These are phyloP conservation scores for Teunomyces panamensis DNA, from an alignment of 805 yeast genomes.

Conservation along the genomic window DNA sequence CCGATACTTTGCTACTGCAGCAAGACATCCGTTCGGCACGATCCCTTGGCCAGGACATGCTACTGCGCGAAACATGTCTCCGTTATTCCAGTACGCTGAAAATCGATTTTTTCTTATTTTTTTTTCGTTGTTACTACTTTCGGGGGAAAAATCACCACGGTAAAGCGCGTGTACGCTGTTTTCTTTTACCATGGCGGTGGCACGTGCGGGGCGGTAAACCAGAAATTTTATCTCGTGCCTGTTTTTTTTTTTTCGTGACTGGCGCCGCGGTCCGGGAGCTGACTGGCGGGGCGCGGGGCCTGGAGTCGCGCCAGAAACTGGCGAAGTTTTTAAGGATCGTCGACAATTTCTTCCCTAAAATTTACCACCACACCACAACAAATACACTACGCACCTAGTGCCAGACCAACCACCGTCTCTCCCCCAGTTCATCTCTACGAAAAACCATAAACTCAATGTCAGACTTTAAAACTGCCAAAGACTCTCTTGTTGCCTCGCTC, in stretches of 20 bases:
- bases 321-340: background rate
- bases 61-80: constrained; percentile 16
- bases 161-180: background rate
- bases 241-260: no score
- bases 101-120: background rate
- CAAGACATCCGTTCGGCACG: constrained; percentile 18
- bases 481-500: constrained; percentile 65
- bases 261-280: no score
- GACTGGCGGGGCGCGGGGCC: background rate
- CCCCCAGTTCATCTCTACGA: background rate
- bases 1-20: constrained; percentile 14
- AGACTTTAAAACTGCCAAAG: constrained; percentile 20
- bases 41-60: constrained; percentile 39
- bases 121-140: background rate
- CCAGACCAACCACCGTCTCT: background rate
- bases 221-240: no score
- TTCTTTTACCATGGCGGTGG: background rate
- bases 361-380: constrained; percentile 4
- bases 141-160: background rate
- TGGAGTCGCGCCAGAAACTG: constrained; percentile 2
- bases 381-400: constrained; percentile 1
- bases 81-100: no score
- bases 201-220: background rate
- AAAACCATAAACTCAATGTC: constrained; percentile 8
- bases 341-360: constrained; percentile 5